These are phyloP conservation scores for Stereocaulon alpinum DNA, from an alignment of 495 filamentous ascomycete species.

Conservation along the genomic window DNA sequence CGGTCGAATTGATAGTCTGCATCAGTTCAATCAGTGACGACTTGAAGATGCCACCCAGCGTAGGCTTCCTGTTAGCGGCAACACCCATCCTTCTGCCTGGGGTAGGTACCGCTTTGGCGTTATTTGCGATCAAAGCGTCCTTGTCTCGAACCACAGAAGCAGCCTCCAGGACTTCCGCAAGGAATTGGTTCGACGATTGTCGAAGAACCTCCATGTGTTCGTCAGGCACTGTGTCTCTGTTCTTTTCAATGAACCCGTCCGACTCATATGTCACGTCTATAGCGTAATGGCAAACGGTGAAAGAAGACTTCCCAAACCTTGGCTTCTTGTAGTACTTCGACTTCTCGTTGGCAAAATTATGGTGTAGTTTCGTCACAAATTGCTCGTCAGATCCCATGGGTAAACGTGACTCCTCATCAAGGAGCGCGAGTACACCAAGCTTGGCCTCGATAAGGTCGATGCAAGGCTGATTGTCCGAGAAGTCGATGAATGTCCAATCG, in stretches of 20 bases:
- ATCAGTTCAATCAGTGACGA: conserved; percentile 97
- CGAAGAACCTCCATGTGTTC: conserved; percentile 91
- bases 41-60: conserved; percentile 96
- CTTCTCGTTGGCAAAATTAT: conserved; percentile 84
- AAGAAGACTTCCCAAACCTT: conserved; percentile 91
- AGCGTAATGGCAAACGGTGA: conserved; percentile 98
- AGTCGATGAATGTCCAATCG: conserved; percentile 99
- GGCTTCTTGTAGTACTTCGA: conserved; percentile 98
- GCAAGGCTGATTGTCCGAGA: conserved; percentile 99
- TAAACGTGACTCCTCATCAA: conserved; percentile 93
- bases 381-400: conserved; percentile 97
- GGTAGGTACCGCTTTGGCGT: conserved; percentile 53
- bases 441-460: conserved; percentile 98
- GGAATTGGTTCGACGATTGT: conserved; percentile 75
- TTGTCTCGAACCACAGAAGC: conserved; percentile 83
- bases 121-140: conserved; percentile 62
- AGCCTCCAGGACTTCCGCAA: conserved; percentile 73
- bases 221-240: conserved; percentile 95
- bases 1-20: conserved; percentile 92
- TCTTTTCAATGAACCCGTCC: conserved; percentile 99
- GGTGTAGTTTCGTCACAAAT: conserved; percentile 94
- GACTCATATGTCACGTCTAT: conserved; percentile 98
- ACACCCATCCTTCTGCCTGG: conserved; percentile 78
- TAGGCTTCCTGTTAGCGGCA: conserved; percentile 91
- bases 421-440: conserved; percentile 78